Conservation (phyloP, 2,329 filamentous ascomycete genomes). For the Fusarium setosum region DNA sequence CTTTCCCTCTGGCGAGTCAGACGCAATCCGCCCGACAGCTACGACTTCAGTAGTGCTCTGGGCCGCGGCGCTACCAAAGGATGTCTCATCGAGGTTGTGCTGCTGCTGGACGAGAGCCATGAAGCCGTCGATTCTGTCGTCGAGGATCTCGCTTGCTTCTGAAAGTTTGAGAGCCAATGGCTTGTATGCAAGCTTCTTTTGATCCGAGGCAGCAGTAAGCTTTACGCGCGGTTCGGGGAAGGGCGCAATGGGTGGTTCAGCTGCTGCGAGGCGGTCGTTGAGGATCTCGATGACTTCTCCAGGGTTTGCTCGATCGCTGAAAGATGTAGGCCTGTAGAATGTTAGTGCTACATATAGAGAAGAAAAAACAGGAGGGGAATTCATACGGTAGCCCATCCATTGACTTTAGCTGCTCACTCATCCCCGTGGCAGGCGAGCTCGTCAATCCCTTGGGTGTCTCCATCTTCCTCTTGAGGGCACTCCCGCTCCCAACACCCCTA, state of each 20-base stretch:
- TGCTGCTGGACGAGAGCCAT: constrained; percentile 77
- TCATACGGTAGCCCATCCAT: constrained; percentile 46
- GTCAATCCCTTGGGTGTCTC: constrained; percentile 42
- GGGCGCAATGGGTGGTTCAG: constrained; percentile 77
- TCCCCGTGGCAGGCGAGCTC: constrained; percentile 49
- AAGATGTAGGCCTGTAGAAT: constrained; percentile 54
- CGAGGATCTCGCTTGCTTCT: constrained; percentile 91
- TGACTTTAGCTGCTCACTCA: constrained; percentile 48
- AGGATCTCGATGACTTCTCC: constrained; percentile 87
- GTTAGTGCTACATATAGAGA: constrained; percentile 1
- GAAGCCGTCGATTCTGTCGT: constrained; percentile 96
- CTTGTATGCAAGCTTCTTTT: constrained; percentile 91
- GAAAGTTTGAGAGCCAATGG: constrained; percentile 95
- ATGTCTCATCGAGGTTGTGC: constrained; percentile 80
- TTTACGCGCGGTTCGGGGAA: constrained; percentile 83
- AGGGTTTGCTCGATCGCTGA: constrained; percentile 80
- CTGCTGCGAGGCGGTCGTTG: constrained; percentile 76
- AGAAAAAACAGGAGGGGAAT: no score
- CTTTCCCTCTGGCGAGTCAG: constrained; percentile 86
- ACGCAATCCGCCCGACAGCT: constrained; percentile 91
- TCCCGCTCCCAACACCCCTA: constrained; percentile 44
- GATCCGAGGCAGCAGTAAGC: constrained; percentile 86
- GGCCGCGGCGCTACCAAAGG: constrained; percentile 87
- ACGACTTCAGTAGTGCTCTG: constrained; percentile 89
- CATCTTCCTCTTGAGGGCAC: constrained; percentile 48